Base-by-base conservation (phyloP, 495 filamentous ascomycete species). In the Rhypophila decipiens region DNA sequence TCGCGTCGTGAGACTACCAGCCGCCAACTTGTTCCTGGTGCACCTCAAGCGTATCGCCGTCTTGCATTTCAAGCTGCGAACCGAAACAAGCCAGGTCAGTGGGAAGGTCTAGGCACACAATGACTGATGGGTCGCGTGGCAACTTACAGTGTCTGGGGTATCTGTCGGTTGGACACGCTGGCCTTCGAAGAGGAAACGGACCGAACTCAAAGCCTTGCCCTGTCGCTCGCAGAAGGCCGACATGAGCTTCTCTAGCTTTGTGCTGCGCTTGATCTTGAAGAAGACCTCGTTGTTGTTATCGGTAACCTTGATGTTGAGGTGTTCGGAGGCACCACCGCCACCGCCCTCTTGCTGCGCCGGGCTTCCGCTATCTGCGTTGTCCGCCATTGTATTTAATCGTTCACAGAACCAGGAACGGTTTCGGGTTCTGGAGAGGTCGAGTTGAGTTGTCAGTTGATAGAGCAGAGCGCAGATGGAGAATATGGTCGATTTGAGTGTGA, bases 251-350 rank as follows among this genome's bases (percentile, higher is more conserved):
- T 94, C 91, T 23, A 99, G 80, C 58, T 86, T 84, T 1, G 94
- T 99, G 4, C 86, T 89, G 4, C 91, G 86, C 82, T 99, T 99
- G 70, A 99, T 99, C 76, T 99, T 99, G 77, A 99, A 99, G 69
- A 99, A 99, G 53, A 99, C 94, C 57, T 99, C 94, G 59, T 99
- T 99, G 73, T 99, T 96, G 72, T 95, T 96, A 56, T 99, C 94
- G 0, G 94, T 97, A n/a, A 99, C 94, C 63, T 99, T 99, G 76
- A 99, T 97, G 67, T 99, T 99, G 7, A 99, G 75, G 66, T 99
- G 94, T 67, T 97, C 94, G 29, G 65, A 53, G 36, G 24, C 52
- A n/a, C n/a, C n/a, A n/a, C n/a, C n/a, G 55, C 24, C 60, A 61
- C 45, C 51, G 58, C 34, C 69, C 20, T 50, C 68, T 12, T 76